Base-by-base conservation (phyloP, 352 stramenopile genomes). In the Globisporangium viniferum region DNA sequence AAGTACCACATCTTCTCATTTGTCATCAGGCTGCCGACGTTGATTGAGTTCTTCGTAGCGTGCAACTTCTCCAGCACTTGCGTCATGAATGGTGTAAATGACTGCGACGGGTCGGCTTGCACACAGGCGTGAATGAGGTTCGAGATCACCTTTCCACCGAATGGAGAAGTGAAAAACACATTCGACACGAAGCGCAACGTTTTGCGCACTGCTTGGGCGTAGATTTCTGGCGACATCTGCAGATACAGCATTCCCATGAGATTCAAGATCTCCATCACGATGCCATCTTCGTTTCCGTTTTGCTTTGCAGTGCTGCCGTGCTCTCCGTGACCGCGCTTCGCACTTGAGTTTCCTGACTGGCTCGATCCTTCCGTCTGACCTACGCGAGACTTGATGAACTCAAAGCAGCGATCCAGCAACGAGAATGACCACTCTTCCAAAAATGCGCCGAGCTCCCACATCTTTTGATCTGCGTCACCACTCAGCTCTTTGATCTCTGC, bases 1-100 rank as follows among this genome's bases (percentile, higher is more conserved):
- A 93, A 64, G 48, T 83, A 78, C 83, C 83, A 92, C 6, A 86
- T 73, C 68, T 90, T 90, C 60, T 91, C 83, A 59, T 88, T 91
- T 18, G 55, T 54, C 81, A 84, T 86, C 59, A 90, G 71, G 24
- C 57, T 64, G 9, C 36, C 67, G 3, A 71, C 75, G 62, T 81
- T 48, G 29, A 85, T 66, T 2, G 54, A 61, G 33, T 39, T 68
- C 63, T 84, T 88, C 27, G 69, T 73, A 5, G 69, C 73, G 18
- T 66, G 73, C 59, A 89, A 66, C n/a, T 86, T 90, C 15, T 89
- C 74, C 27, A 86, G 14, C 20, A 83, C 68, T 20, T 89, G 46
- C 20, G 64, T 57, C 62, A 87, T 78, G 64, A 89, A 88, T 12
- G 69, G 48, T 2, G 67, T 49, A n/a, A 81, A 67, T 12, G 79